Evolutionary conservation across 371 early-diverging fungal genomes (phyloP), one percentile per base, ranked within the genome.

Genomic region (Entomophthora muscae): DNA sequence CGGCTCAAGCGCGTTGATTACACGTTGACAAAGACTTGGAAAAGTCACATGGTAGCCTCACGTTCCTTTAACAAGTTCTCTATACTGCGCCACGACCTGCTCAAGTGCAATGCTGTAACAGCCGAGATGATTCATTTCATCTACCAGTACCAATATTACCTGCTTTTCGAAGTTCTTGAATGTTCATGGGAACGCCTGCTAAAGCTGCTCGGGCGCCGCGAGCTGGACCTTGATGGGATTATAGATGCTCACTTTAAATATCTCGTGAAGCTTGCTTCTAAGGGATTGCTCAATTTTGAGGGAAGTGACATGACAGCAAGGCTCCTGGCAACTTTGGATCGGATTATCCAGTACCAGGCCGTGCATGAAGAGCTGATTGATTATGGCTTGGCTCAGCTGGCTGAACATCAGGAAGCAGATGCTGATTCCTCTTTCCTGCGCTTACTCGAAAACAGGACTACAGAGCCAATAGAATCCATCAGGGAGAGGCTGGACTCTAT

Each of bases 111-210:
- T 61, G 69, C 89, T 42, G 74, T 83, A 0, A 79, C 85, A 66
- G 76, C 78, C 28, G 84, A 91, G 67, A 97, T 97, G 96, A 78
- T 88, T 29, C 98, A 97, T 70, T 96, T 95, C 72, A 77, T 90
- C 27, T 80, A 84, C 66, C 93, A 95, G 68, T 72, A 95, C 62
- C 94, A 95, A 72, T 90, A 91, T 67, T 93, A 86, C 67, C 75
- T 86, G 7, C 69, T 83, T 51, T 90, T 86, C 67, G 90, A 90
- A 78, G 90, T 90, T 10, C 76, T 96, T 24, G 96, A 95, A 72
- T 85, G 86, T 61, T 85, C 93, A 0, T 97, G 96, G 95, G 83
- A 80, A 32, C 84, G 85, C 68, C 73, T 97, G 24, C 68, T 75
- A 7, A 76, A 74, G 22, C 72, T 78, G 52, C 77, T 90, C 22